Evolutionary conservation across 225 moss, liverwort and hornwort species (phyloP), one percentile per base, ranked within the genome.

Genomic region (Pseudoscleropodium purum): DNA sequence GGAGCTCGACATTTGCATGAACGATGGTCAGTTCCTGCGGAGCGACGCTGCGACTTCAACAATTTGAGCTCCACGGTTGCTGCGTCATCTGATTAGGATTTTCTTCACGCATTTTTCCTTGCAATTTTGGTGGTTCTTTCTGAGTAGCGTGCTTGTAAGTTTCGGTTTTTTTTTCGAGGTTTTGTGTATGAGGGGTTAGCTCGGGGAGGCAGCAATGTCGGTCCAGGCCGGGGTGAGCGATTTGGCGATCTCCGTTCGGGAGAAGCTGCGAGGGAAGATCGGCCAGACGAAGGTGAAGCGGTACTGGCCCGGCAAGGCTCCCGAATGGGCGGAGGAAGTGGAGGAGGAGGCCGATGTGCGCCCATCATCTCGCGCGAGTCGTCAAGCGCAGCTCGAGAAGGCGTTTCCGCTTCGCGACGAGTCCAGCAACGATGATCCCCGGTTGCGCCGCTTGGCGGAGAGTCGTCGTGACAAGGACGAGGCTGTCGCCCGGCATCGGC

Each of bases 201-300:
- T 54, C 25, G 63, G 19, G 62, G 68, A 63, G 72, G 51, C 33
- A 41, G 74, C 64, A 68, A 99, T 99, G 99, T 99, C 99, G 83
- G 99, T 99, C 74, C 96, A 97, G 84, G 97, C 99, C 47, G 99
- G 99, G 37, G 99, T 99, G 84, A 99, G 96, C 93, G 99, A 97
- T 96, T 91, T 95, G 70, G 97, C 99, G 90, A 99, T 99, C 70
- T 96, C 99, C 61, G 97, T 99, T 85, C 92, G 99, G 82, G 99
- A 99, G 87, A 99, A 99, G 90, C 91, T 99, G 77, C 91, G 99
- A 63, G 99, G 99, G 72, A 99, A 99, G 91, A 99, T 99, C 45
- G 97, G 97, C 54, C 95, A 95, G 84, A 97, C 99, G 47, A 99
- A 96, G 88, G 99, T 99, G 90, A 99, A 97, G 90, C 94, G 99